phyloP scores from a whole-genome alignment of 129 eudicot genomes.

The Apium graveolens region DNA sequence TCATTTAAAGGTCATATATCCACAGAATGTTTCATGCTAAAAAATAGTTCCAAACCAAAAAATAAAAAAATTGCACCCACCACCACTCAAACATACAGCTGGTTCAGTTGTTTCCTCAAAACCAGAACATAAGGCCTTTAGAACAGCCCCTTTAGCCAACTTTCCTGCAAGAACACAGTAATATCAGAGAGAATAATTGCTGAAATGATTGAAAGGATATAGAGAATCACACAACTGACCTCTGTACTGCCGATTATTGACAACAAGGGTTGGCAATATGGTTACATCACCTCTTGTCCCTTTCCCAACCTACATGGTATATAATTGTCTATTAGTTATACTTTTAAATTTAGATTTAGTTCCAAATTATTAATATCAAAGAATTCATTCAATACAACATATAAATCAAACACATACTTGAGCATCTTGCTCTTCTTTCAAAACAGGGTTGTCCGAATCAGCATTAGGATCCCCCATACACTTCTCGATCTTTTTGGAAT shows the following conservation, averaged over 20 bases:
- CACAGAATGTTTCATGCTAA: background rate
- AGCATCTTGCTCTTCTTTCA: constrained; percentile 29
- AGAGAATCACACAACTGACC: constrained; percentile 35
- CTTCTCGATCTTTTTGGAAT: constrained; percentile 21
- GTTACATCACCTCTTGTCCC: constrained; percentile 97
- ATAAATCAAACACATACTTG: constrained; percentile 14
- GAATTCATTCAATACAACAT: background rate
- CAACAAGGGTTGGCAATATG: constrained; percentile 88
- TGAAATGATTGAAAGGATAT: background rate
- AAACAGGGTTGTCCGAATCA: constrained; percentile 21
- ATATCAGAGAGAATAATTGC: constrained; percentile 8
- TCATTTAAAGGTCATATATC: background rate
- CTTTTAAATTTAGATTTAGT: background rate
- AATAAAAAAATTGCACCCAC: constrained; percentile 32
- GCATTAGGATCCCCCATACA: constrained; percentile 30
- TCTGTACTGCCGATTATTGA: constrained; percentile 89
- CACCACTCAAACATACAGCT: constrained; percentile 74
- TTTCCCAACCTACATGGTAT: constrained; percentile 61
- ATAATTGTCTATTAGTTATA: background rate
- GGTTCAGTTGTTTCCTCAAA: constrained; percentile 99
- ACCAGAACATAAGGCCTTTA: constrained; percentile 94
- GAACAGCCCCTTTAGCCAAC: constrained; percentile 91
- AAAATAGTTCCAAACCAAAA: background rate
- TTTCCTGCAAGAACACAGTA: constrained; percentile 54
- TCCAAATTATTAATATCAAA: background rate